Conservation (phyloP, 768 basidiomycete genomes). For the Megacollybia marginata region DNA sequence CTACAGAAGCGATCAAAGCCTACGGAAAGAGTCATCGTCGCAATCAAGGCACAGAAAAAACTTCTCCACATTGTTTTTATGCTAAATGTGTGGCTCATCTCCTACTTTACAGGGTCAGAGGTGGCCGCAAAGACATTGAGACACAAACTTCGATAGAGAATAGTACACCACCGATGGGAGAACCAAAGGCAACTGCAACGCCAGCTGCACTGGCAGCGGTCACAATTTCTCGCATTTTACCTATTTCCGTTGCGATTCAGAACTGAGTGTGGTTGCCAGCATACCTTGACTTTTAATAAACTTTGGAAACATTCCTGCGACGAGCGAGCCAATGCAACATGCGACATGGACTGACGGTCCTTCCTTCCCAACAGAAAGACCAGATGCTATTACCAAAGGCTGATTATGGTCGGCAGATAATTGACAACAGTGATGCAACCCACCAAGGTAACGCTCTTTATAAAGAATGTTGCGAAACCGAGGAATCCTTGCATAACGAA, state of each 20-base stretch:
- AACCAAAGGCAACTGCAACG: conserved; percentile 97
- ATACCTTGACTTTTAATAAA: conserved; percentile 86
- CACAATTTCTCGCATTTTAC: conserved; percentile 83
- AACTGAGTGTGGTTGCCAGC: conserved; percentile 13
- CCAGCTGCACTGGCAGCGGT: conserved; percentile 97
- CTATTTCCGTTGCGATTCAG: conserved; percentile 23
- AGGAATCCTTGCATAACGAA: conserved; percentile 97
- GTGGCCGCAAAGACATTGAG: conserved; percentile 1
- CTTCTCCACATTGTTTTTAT: conserved; percentile 99
- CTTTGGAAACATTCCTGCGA: conserved; percentile 76
- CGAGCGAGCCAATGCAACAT: conserved; percentile 84
- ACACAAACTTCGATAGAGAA: conserved; percentile 89
- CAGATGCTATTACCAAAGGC: conserved; percentile 97
- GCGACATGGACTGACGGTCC: conserved; percentile 98
- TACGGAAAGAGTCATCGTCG: conserved; percentile 92
- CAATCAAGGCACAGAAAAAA: conserved; percentile 95
- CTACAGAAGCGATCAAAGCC: conserved; percentile 25
- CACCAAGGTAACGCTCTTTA: conserved; percentile 92
- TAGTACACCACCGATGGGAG: conserved; percentile 94
- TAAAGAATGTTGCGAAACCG: conserved; percentile 80
- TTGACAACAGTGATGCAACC: conserved; percentile 17
- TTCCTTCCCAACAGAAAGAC: conserved; percentile 95
- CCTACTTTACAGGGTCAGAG: conserved; percentile 37
- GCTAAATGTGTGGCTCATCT: conserved; percentile 97
- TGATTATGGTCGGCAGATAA: conserved; percentile 24